These are phyloP conservation scores for Neurospora tetrasperma DNA, from an alignment of 495 filamentous ascomycete genomes.

Conservation along the genomic window DNA sequence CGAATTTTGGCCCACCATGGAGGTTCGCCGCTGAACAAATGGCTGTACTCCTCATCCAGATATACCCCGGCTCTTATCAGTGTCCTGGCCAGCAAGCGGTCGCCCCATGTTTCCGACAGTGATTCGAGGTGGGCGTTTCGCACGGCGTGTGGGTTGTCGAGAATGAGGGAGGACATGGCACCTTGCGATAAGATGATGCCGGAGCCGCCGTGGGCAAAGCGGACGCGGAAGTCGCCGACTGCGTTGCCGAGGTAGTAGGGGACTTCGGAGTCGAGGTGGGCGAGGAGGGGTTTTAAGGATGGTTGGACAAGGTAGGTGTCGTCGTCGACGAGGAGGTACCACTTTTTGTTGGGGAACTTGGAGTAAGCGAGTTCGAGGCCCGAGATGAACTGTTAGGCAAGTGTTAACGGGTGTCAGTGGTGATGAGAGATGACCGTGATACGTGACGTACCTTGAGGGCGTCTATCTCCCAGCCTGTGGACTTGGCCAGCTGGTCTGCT, in stretches of 20 bases:
- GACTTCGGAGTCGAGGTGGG: conserved; percentile 27
- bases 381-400: conserved; percentile 27
- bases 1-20: conserved; percentile 31
- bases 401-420: neutral
- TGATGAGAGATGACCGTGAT: neutral
- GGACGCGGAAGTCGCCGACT: conserved; percentile 34
- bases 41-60: conserved; percentile 33
- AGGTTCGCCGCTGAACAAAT: conserved; percentile 37
- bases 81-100: conserved; percentile 32
- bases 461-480: conserved; percentile 39
- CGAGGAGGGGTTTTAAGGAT: conserved; percentile 27
- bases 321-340: conserved; percentile 39
- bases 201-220: conserved; percentile 41
- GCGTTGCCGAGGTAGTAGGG: conserved; percentile 40
- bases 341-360: conserved; percentile 34
- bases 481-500: conserved; percentile 22
- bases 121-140: conserved; percentile 25
- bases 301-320: conserved; percentile 37
- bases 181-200: conserved; percentile 34
- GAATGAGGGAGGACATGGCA: conserved; percentile 25
- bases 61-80: conserved; percentile 31
- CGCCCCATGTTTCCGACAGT: conserved; percentile 31
- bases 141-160: conserved; percentile 23
- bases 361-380: conserved; percentile 34
- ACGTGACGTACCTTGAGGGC: conserved; percentile 34